Evolutionary conservation across 306 rosid species (phyloP), one percentile per base, ranked within the genome.

Genomic region (Vigna trinervia): DNA sequence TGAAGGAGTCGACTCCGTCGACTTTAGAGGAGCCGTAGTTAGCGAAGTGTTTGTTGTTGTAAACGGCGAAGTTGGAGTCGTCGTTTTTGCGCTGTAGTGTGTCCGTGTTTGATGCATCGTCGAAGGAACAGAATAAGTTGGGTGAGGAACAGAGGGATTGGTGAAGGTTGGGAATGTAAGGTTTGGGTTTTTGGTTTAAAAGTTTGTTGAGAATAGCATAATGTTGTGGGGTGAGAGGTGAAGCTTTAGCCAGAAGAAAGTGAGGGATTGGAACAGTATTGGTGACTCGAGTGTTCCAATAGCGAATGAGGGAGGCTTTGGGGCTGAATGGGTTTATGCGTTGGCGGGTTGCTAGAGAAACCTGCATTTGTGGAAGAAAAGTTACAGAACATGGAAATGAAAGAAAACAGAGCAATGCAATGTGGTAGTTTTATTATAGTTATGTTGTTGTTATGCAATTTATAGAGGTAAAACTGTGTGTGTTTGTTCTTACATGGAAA

Each of bases 231-330:
- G 87, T 82, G 76, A 94, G 92, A 7, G 89, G 89, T 1, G 98
- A 92, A 26, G 97, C 92, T 80, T 88, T 94, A 4, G 94, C 81
- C 69, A 94, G 78, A 43, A 94, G 66, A 65, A 90, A 94, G 4
- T 64, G 13, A 6, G 97, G 94, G 19, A 77, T 85, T 0, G 86
- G 88, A 53, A 73, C 84, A 1, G 76, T 50, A 76, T 73, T 90
- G 11, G 89, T 82, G 64, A 89, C 78, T 28, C 82, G 90, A 10
- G 52, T 76, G 80, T 89, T 90, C 98, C 98, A 94, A 59, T 92
- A 85, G 1, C 98, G 91, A 72, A 82, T 52, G 28, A 89, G 78
- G 2, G 92, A 88, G 30, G 97, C 94, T 86, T 75, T 94, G 22
- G 96, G 89, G 13, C 88, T 86, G 67, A 92, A 92, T 5, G 98